Percentiles rank a stretch among this genome's conserved stretches.
These are phyloP conservation scores for Priceomyces medius DNA, from an alignment of 805 yeast genomes.

Conservation along the genomic window DNA sequence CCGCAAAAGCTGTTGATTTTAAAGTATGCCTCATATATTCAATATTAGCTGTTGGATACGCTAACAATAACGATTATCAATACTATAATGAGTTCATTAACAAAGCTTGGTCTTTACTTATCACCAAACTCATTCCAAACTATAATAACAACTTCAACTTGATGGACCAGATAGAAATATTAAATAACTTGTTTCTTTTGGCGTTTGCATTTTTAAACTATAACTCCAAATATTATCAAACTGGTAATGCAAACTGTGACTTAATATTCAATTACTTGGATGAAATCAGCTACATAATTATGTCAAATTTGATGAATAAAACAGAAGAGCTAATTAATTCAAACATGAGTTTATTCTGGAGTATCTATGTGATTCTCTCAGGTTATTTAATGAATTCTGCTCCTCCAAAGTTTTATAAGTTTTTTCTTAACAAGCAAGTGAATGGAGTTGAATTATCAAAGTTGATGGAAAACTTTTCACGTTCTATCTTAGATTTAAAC, in stretches of 20 bases:
- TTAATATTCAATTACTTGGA: constrained; percentile 50
- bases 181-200: constrained; percentile 46
- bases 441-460: constrained; percentile 9
- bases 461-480: constrained; percentile 27
- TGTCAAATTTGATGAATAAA: constrained; percentile 30
- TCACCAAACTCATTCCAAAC: constrained; percentile 33
- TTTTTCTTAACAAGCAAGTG: constrained; percentile 17
- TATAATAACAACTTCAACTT: constrained; percentile 28
- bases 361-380: constrained; percentile 47
- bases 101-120: constrained; percentile 45
- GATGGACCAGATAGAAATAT: constrained; percentile 35
- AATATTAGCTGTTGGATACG: constrained; percentile 45
- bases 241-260: constrained; percentile 34
- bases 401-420: constrained; percentile 35
- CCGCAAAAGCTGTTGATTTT: constrained; percentile 22
- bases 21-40: constrained; percentile 42
- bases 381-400: constrained; percentile 40
- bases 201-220: constrained; percentile 42
- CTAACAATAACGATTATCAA: constrained; percentile 21
- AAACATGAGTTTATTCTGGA: constrained; percentile 44
- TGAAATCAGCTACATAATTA: constrained; percentile 44
- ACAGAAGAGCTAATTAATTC: constrained; percentile 22
- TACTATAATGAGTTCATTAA: constrained; percentile 40
- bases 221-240: constrained; percentile 21
- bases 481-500: constrained; percentile 19